Percentiles rank a stretch among this genome's conserved stretches.
These are phyloP conservation scores for Oenanthe javanica DNA, from an alignment of 140 eudicot genomes.

Conservation along the genomic window DNA sequence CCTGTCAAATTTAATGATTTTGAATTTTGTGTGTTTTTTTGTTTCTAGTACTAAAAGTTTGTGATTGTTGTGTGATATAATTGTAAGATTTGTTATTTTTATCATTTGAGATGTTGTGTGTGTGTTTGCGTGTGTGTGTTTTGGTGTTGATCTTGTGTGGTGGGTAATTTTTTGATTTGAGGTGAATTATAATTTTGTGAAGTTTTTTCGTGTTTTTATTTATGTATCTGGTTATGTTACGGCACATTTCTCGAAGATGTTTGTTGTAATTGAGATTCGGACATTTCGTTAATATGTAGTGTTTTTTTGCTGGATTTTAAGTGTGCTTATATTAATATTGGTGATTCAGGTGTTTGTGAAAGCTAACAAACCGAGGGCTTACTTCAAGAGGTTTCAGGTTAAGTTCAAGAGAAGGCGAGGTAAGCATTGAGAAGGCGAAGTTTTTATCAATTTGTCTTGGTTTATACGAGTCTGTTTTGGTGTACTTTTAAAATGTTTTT, in stretches of 20 bases:
- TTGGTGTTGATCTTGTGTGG: not conserved
- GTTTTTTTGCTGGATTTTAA: not conserved
- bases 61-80: not conserved
- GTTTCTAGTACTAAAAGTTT: too few species aligned
- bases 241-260: not conserved
- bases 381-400: conserved; percentile 39
- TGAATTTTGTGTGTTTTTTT: too few species aligned
- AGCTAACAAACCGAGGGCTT: conserved; percentile 26
- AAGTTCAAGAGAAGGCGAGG: conserved; percentile 43
- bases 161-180: too few species aligned
- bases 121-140: not conserved
- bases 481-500: not conserved
- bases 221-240: not conserved
- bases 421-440: not conserved
- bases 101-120: too few species aligned
- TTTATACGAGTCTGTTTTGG: not conserved
- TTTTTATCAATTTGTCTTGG: not conserved
- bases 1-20: too few species aligned
- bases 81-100: not conserved
- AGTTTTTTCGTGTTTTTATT: too few species aligned
- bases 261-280: not conserved
- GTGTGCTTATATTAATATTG: not conserved
- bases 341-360: conserved; percentile 22
- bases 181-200: too few species aligned
- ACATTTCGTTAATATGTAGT: not conserved